Conservation (phyloP, 1,284 basidiomycete species). For the Crepidotus sp. region DNA sequence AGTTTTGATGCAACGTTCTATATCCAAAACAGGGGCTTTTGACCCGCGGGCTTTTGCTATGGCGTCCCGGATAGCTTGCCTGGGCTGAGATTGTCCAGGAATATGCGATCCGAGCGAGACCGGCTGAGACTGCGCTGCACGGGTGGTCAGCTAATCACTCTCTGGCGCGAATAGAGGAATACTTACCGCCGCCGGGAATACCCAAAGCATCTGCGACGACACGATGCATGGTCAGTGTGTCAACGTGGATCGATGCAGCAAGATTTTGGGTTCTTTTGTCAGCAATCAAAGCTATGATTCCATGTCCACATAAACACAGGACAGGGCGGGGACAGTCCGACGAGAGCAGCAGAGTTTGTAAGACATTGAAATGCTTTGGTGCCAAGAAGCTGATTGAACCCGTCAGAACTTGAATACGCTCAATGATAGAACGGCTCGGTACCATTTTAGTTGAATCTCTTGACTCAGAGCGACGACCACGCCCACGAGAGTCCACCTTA, state of each 20-base stretch:
- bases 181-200: constrained; percentile 3
- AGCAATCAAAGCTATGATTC: constrained; percentile 43
- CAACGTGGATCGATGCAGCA: constrained; percentile 25
- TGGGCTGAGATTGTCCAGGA: constrained; percentile 38
- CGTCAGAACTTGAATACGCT: constrained; percentile 1
- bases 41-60: constrained; percentile 45
- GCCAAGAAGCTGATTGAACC: constrained; percentile 26
- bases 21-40: constrained; percentile 54
- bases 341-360: constrained; percentile 58
- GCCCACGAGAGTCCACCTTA: constrained; percentile 73
- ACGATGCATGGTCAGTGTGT: constrained; percentile 35
- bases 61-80: constrained; percentile 44
- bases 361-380: constrained; percentile 45
- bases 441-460: constrained; percentile 56
- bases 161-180: not conserved
- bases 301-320: constrained; percentile 51
- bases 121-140: constrained; percentile 9
- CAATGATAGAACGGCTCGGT: not conserved
- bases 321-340: constrained; percentile 57
- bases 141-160: not conserved
- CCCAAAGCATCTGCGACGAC: constrained; percentile 31
- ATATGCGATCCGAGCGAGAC: constrained; percentile 21
- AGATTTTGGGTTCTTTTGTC: constrained; percentile 28
- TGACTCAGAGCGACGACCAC: constrained; percentile 54
- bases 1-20: constrained; percentile 51